Evolutionary conservation across 768 basidiomycete species (phyloP).

Genomic region (Hortiboletus flavorubellus): DNA sequence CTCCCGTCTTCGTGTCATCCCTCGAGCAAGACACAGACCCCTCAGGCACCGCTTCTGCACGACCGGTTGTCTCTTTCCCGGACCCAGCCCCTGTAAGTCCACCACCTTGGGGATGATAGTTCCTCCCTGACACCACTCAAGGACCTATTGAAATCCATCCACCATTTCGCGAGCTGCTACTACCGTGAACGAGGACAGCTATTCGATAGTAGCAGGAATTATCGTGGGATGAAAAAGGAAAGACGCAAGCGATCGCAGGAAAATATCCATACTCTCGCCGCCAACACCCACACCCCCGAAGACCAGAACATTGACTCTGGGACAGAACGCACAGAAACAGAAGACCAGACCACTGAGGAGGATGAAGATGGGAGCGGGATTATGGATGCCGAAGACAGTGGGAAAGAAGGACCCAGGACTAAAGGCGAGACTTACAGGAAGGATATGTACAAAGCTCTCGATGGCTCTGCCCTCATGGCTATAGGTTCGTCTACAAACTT

Average conservation of each 20-base stretch:
- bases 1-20: constrained; percentile 10
- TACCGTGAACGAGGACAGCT: constrained; percentile 63
- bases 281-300: constrained; percentile 4
- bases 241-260: constrained; percentile 14
- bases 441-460: constrained; percentile 75
- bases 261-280: constrained; percentile 24
- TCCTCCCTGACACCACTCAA: constrained; percentile 28
- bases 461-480: constrained; percentile 70
- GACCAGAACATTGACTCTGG: constrained; percentile 3
- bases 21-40: constrained; percentile 6
- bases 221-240: constrained; percentile 41
- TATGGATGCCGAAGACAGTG: constrained; percentile 5
- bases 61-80: constrained; percentile 17
- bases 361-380: constrained; percentile 15
- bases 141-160: constrained; percentile 52
- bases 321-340: constrained; percentile 12
- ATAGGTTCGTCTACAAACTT: constrained; percentile 46
- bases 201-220: constrained; percentile 45
- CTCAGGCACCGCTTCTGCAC: constrained; percentile 2
- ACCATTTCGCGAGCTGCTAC: constrained; percentile 50
- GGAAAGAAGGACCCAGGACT: background rate
- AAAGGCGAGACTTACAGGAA: constrained; percentile 16
- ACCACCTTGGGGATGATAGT: background rate
- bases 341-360: constrained; percentile 14
- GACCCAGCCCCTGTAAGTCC: constrained; percentile 52